phyloP scores from a whole-genome alignment of 768 basidiomycete genomes.

The Mycena chlorophos region DNA sequence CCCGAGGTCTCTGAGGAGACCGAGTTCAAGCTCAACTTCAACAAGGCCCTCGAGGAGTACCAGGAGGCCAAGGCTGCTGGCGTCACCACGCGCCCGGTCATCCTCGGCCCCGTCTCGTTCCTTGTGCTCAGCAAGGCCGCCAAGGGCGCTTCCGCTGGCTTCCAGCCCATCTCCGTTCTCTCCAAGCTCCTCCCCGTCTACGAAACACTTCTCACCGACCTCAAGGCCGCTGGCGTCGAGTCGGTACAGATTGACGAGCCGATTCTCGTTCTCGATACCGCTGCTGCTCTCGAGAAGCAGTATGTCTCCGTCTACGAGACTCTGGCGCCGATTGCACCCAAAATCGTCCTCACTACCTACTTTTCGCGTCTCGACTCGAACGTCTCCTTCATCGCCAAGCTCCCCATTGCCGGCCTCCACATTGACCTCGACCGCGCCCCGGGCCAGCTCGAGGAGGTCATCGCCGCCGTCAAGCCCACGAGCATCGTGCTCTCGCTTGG shows the following conservation, averaged over 20 bases:
- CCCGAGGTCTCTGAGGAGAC: slow-evolving; percentile 90
- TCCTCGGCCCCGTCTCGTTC: slow-evolving; percentile 95
- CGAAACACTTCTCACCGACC: slow-evolving; percentile 82
- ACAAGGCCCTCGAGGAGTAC: slow-evolving; percentile 94
- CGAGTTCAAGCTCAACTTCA: slow-evolving; percentile 93
- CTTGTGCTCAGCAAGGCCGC: slow-evolving; percentile 89
- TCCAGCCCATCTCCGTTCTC: slow-evolving; percentile 90
- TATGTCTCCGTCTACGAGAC: slow-evolving; percentile 80
- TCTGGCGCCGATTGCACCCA: slow-evolving; percentile 80
- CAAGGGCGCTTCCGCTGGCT: slow-evolving; percentile 79
- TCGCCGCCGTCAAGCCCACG: slow-evolving; percentile 83
- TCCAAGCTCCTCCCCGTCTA: slow-evolving; percentile 89
- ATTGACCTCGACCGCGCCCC: slow-evolving; percentile 96
- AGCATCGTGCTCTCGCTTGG: slow-evolving; percentile 85
- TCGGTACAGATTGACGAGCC: slow-evolving; percentile 98
- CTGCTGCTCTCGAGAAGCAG: slow-evolving; percentile 72
- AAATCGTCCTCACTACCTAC: slow-evolving; percentile 94
- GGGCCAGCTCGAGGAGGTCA: slow-evolving; percentile 78
- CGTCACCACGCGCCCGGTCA: slow-evolving; percentile 88
- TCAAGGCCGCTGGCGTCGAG: slow-evolving; percentile 91
- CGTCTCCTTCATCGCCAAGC: slow-evolving; percentile 83
- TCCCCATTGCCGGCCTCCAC: slow-evolving; percentile 92
- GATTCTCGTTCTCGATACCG: slow-evolving; percentile 88
- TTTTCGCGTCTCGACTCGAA: slow-evolving; percentile 96
- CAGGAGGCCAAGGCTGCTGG: slow-evolving; percentile 92